These are phyloP conservation scores for Cystofilobasidium macerans DNA, from an alignment of 768 basidiomycete genomes.

Conservation along the genomic window DNA sequence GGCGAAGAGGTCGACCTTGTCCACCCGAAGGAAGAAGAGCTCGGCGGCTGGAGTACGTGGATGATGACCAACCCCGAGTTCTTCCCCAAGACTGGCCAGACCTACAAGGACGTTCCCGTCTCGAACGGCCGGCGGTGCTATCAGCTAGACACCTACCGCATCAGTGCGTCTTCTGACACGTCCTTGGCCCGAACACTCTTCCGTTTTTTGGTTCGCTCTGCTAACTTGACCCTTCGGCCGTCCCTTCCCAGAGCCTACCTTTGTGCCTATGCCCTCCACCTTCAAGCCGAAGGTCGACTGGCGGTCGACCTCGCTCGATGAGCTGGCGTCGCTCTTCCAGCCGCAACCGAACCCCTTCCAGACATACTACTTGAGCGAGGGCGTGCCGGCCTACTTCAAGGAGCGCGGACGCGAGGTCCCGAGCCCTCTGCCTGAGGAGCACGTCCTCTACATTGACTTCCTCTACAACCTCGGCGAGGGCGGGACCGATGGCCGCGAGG, in stretches of 20 bases:
- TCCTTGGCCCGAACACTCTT: neutral
- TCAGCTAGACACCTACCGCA: slow-evolving; percentile 25
- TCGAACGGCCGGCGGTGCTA: slow-evolving; percentile 15
- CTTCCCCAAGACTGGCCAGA: slow-evolving; percentile 2
- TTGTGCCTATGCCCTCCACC: slow-evolving; percentile 23
- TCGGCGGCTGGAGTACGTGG: slow-evolving; percentile 27
- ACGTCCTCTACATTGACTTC: slow-evolving; percentile 28
- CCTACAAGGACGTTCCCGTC: neutral
- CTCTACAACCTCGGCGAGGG: slow-evolving; percentile 27
- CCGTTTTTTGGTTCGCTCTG: too few species aligned
- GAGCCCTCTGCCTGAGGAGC: slow-evolving; percentile 24
- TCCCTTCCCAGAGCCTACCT: slow-evolving; percentile 14
- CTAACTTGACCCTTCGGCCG: too few species aligned
- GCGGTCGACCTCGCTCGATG: slow-evolving; percentile 20
- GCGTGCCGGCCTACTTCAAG: slow-evolving; percentile 19
- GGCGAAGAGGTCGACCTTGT: slow-evolving; percentile 23
- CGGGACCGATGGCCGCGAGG: slow-evolving; percentile 23
- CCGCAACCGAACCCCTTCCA: slow-evolving; percentile 25
- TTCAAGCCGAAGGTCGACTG: slow-evolving; percentile 23
- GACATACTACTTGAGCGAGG: slow-evolving; percentile 20
- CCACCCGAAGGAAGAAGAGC: slow-evolving; percentile 23
- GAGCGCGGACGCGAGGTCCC: slow-evolving; percentile 2
- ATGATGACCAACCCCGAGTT: slow-evolving; percentile 26
- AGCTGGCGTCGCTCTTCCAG: slow-evolving; percentile 23
- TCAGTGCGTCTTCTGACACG: slow-evolving; percentile 15